Conservation (phyloP, 2,329 filamentous ascomycete species). For the Biscogniauxia sp. region DNA sequence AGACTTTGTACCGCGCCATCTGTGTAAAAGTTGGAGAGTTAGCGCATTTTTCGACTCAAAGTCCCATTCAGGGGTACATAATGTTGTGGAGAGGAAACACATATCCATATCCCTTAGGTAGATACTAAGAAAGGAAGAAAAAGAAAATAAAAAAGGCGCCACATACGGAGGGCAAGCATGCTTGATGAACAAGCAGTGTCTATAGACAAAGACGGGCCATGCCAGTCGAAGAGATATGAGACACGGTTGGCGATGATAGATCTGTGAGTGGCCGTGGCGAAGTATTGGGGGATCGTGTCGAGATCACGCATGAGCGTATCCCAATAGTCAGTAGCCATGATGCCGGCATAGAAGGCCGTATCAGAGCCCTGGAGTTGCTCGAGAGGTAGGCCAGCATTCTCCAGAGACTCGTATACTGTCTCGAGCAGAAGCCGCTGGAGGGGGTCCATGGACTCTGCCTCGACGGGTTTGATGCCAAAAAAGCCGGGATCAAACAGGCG, state of each 20-base stretch:
- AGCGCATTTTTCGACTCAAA: too few species aligned
- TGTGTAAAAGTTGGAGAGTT: too few species aligned
- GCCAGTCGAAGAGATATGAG: constrained; percentile 1
- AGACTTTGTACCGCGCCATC: not conserved
- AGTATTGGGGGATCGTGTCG: too few species aligned
- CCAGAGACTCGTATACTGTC: not conserved
- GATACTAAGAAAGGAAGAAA: too few species aligned
- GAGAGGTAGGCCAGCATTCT: not conserved
- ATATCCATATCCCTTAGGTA: too few species aligned
- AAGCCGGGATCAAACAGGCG: not conserved
- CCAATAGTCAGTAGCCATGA: too few species aligned
- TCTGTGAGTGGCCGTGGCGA: too few species aligned
- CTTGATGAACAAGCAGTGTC: constrained; percentile 1
- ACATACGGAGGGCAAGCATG: not conserved
- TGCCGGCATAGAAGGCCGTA: not conserved
- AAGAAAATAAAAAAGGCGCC: too few species aligned
- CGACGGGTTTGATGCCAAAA: not conserved
- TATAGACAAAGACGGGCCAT: not conserved
- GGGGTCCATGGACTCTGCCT: constrained; percentile 3
- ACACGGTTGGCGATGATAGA: not conserved
- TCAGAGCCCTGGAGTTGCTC: not conserved
- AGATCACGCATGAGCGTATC: too few species aligned
- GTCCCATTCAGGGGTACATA: too few species aligned
- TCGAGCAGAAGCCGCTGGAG: constrained; percentile 1
- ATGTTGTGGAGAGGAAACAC: too few species aligned